Conservation (phyloP, 2,329 filamentous ascomycete species). For the Drechslera avenae region DNA sequence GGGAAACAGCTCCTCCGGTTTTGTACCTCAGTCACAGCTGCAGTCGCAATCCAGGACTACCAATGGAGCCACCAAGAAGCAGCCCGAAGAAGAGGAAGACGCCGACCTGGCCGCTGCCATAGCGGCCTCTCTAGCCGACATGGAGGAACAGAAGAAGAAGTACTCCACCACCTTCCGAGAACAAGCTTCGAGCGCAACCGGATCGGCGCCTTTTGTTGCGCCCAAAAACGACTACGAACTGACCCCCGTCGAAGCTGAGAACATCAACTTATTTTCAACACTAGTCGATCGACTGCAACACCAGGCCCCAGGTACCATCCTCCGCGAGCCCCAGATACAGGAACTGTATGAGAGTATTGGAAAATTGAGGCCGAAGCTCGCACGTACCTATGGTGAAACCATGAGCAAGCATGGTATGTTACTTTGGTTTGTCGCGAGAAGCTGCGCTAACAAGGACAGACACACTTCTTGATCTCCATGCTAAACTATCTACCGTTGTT, state of each 20-base stretch:
- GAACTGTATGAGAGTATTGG: constrained; percentile 98
- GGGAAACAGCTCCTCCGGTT: constrained; percentile 70
- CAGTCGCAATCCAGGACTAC: constrained; percentile 47
- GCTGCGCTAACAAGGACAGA: constrained; percentile 61
- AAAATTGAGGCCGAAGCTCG: constrained; percentile 88
- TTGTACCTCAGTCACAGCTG: constrained; percentile 67
- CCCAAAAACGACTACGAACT: constrained; percentile 95
- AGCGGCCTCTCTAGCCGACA: constrained; percentile 89
- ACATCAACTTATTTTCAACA: constrained; percentile 94
- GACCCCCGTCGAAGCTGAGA: constrained; percentile 90
- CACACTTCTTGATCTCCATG: constrained; percentile 89
- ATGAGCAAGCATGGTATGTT: constrained; percentile 96
- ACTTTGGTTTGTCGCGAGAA: neutral
- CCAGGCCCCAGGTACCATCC: constrained; percentile 90
- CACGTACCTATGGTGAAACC: constrained; percentile 94
- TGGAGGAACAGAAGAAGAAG: constrained; percentile 96
- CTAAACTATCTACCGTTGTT: constrained; percentile 93
- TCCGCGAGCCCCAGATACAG: constrained; percentile 97
- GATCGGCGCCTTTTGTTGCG: constrained; percentile 55
- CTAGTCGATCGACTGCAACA: constrained; percentile 93
- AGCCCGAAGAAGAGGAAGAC: constrained; percentile 78
- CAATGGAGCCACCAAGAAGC: constrained; percentile 45
- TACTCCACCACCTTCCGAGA: constrained; percentile 84
- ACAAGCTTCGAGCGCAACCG: constrained; percentile 65
- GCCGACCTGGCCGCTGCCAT: constrained; percentile 93